phyloP scores from a whole-genome alignment of 2,329 filamentous ascomycete species.

The Colletotrichum cereale region DNA sequence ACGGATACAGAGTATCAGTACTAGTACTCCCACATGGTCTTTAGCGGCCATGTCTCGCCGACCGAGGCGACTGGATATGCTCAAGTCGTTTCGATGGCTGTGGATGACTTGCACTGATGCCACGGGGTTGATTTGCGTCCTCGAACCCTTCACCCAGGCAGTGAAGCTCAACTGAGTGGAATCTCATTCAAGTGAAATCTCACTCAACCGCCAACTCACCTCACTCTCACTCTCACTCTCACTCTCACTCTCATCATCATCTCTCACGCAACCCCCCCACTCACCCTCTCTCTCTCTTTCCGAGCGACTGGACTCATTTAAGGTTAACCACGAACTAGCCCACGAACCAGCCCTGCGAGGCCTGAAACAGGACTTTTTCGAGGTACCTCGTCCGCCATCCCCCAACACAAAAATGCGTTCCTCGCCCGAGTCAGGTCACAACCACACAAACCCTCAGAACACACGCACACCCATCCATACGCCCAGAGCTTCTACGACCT shows the following conservation, averaged over 20 bases:
- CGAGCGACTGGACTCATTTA: background rate
- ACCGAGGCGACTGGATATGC: no score
- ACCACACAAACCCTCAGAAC: background rate
- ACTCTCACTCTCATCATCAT: background rate
- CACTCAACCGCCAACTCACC: background rate
- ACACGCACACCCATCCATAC: background rate
- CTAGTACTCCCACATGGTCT: no score
- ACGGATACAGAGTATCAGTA: no score
- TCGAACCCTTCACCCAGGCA: no score
- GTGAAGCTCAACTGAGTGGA: background rate
- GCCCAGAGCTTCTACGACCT: background rate
- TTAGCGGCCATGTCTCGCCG: no score
- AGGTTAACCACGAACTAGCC: conserved; percentile 16
- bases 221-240: background rate
- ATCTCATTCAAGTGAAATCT: background rate
- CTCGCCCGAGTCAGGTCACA: background rate
- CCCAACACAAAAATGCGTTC: no score
- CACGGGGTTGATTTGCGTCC: no score
- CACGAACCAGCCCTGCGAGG: background rate
- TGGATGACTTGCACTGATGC: no score
- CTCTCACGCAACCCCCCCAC: background rate
- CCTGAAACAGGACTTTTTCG: background rate
- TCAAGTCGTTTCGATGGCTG: no score
- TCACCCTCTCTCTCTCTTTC: background rate
- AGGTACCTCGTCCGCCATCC: no score